Base-by-base conservation (phyloP, 192 early-diverging fungal genomes). In the Coemansia sp. region DNA sequence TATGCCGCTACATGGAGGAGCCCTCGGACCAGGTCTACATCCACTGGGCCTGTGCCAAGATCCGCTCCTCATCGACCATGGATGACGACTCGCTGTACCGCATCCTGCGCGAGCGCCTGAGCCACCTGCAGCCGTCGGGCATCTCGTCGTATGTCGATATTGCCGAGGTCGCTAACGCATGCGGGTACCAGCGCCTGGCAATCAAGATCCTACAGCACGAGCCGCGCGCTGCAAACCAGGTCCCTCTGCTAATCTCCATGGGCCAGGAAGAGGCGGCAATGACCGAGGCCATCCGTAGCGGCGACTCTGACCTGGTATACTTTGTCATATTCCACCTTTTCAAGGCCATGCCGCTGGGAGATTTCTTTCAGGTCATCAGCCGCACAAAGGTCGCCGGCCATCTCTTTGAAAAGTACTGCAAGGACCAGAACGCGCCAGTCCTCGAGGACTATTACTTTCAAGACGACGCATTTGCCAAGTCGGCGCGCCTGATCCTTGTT, bases 1-100 rank as follows among this genome's bases (percentile, higher is more conserved):
- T 97, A 19, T 90, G 91, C 58, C 86, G 87, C 14, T 95, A 92
- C 56, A 58, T 96, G 35, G 82, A 87, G 15, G 78, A 94, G 40
- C 80, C 84, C 13, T 76, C 80, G 0, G 89, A 92, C 51, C 80
- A 87, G 26, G 88, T 97, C 11, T 67, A 93, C 15, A 87, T 96
- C 37, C 90, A 95, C 58, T 99, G 97, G 97, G 97, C 95, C 1
- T 94, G 97, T 50, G 84, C 89, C 44, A 96, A 97, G 78, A 94
- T 94, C 46, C 90, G 87, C 47, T 72, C 80, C 1, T 78, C 82
- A 1, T 80, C 83, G 3, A 67, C 60, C 0, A 84, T 94, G 17
- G 90, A 95, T 57, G 94, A 97, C 34, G 93, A 97, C 33, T 83
- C 86, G 1, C 77, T 94, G 15, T 91, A 85, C 46, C 76, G 83